Evolutionary conservation across 768 basidiomycete genomes (phyloP).

Genomic region (Xerocomus brunneocitrinus): DNA sequence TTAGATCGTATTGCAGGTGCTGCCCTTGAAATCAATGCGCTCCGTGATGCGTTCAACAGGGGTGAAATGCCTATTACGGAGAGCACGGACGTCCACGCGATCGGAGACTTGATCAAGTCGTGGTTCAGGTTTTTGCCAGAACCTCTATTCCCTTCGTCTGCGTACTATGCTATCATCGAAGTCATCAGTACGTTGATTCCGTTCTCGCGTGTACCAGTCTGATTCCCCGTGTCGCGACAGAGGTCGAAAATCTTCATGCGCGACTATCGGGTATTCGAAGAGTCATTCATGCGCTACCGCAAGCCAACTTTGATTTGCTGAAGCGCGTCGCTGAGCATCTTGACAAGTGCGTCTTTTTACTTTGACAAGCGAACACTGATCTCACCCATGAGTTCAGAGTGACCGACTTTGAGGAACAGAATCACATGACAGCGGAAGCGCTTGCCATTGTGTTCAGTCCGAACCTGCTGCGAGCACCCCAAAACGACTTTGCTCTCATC

Average conservation of each 20-base stretch:
- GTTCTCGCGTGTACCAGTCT: not conserved
- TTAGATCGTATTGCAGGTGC: constrained; percentile 86
- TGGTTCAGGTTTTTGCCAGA: constrained; percentile 85
- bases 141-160: constrained; percentile 66
- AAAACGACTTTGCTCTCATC: constrained; percentile 74
- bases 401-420: constrained; percentile 83
- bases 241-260: constrained; percentile 63
- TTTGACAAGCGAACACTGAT: not conserved
- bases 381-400: constrained; percentile 43
- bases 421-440: constrained; percentile 86
- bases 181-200: constrained; percentile 54
- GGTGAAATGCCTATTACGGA: constrained; percentile 58
- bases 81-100: constrained; percentile 71
- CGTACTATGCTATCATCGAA: constrained; percentile 65
- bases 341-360: constrained; percentile 48
- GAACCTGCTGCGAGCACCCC: constrained; percentile 70
- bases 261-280: constrained; percentile 59
- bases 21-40: constrained; percentile 56
- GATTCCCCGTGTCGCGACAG: constrained; percentile 33
- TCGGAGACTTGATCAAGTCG: constrained; percentile 78
- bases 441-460: constrained; percentile 85
- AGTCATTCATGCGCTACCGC: constrained; percentile 67
- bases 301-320: constrained; percentile 73
- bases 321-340: constrained; percentile 78
- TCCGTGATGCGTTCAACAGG: constrained; percentile 75